phyloP scores from a whole-genome alignment of 768 basidiomycete genomes.

The Leccinellum rugosiceps region DNA sequence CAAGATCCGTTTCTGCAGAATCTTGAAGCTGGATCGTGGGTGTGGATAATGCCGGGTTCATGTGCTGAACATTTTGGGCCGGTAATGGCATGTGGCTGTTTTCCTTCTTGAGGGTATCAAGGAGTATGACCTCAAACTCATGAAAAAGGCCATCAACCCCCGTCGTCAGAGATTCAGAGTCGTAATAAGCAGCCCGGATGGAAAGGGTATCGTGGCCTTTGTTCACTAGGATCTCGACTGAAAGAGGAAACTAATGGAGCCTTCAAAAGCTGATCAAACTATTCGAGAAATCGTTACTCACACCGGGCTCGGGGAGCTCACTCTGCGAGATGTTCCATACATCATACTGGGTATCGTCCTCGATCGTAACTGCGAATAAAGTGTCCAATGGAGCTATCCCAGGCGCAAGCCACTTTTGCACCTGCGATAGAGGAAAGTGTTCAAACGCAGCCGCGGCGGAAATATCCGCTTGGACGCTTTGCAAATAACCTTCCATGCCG shows the following conservation, averaged over 20 bases:
- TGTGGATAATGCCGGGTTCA: neutral
- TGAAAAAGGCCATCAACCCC: slow-evolving; percentile 21
- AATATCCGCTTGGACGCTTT: slow-evolving; percentile 26
- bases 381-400: slow-evolving; percentile 27
- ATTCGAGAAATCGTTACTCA: slow-evolving; percentile 9
- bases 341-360: slow-evolving; percentile 18
- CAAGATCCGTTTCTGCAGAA: neutral
- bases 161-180: slow-evolving; percentile 12
- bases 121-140: slow-evolving; percentile 26
- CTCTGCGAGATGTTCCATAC: slow-evolving; percentile 27
- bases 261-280: neutral
- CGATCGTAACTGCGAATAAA: slow-evolving; percentile 29
- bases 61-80: neutral
- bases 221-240: slow-evolving; percentile 26
- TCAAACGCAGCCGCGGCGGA: slow-evolving; percentile 28
- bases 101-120: slow-evolving; percentile 11
- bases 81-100: neutral
- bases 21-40: neutral
- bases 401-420: slow-evolving; percentile 31
- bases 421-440: slow-evolving; percentile 27
- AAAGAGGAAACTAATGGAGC: slow-evolving; percentile 20
- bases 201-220: slow-evolving; percentile 12
- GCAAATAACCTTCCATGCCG: slow-evolving; percentile 12
- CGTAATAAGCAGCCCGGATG: slow-evolving; percentile 23
- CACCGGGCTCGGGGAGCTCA: slow-evolving; percentile 32